These are phyloP conservation scores for Avena sativa DNA, from an alignment of 176 grass and related monocot species.

Conservation along the genomic window DNA sequence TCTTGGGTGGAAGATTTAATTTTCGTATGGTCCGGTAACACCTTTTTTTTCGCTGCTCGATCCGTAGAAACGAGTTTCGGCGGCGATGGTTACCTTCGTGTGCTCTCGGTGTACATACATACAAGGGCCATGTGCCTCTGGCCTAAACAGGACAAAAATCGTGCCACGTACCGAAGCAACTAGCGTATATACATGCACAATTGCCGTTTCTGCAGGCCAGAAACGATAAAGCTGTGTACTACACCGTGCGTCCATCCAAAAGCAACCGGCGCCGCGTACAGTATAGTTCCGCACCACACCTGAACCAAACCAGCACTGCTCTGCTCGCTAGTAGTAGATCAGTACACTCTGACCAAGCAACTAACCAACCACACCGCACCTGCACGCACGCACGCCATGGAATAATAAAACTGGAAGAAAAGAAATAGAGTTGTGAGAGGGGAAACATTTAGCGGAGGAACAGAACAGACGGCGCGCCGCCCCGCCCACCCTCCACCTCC, in stretches of 20 bases:
- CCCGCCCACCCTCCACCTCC: not conserved
- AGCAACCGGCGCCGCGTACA: not conserved
- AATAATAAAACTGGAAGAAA: not conserved
- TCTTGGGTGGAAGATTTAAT: not conserved
- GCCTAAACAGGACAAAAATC: not conserved
- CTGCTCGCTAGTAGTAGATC: not conserved
- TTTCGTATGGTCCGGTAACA: not conserved
- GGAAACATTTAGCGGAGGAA: slow-evolving; percentile 15
- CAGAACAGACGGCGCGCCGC: slow-evolving; percentile 44
- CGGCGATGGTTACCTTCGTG: not conserved
- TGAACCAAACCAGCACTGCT: not conserved
- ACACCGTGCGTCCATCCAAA: not conserved
- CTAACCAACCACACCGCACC: not conserved
- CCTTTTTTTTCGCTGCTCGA: not conserved
- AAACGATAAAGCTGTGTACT: not conserved
- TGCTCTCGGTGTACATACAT: not conserved
- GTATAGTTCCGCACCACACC: not conserved
- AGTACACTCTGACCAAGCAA: not conserved
- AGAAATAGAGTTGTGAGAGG: not conserved
- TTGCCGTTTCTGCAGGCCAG: not conserved
- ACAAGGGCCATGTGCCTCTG: not conserved
- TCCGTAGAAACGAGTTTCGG: not conserved
- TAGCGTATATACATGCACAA: not conserved
- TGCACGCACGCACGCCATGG: not conserved
- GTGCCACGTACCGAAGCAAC: not conserved